Percentiles rank a stretch among this genome's conserved stretches.
Evolutionary conservation across 306 rosid species (phyloP).

Genomic region (Begonia loranthoides): DNA sequence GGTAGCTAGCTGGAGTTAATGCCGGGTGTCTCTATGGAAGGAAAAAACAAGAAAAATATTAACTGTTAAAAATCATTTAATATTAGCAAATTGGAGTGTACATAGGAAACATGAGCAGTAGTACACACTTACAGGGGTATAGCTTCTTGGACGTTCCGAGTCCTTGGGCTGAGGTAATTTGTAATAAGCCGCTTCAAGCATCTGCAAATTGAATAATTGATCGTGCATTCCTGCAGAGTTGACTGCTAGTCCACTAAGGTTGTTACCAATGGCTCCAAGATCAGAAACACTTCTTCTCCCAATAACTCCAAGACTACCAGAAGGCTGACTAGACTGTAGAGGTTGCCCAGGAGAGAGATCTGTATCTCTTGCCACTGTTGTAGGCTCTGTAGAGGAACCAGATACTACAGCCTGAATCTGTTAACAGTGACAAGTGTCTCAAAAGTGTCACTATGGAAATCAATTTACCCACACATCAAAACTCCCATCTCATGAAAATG

Average conservation of each 20-base stretch:
- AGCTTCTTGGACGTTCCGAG: conserved; percentile 82
- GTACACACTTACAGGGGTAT: conserved; percentile 53
- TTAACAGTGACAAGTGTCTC: conserved; percentile 1
- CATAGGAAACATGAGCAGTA: conserved; percentile 5
- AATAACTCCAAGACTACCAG: conserved; percentile 79
- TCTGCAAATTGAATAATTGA: conserved; percentile 57
- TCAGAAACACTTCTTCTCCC: conserved; percentile 92
- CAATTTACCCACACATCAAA: no score
- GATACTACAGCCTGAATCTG: conserved; percentile 58
- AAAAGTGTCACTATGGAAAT: no score
- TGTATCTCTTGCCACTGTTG: conserved; percentile 52
- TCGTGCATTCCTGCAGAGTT: conserved; percentile 64
- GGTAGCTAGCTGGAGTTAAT: conserved; percentile 70
- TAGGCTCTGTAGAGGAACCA: conserved; percentile 54
- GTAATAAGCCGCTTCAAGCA: conserved; percentile 76
- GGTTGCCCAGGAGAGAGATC: conserved; percentile 93
- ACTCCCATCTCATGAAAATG: no score
- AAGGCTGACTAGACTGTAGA: conserved; percentile 59
- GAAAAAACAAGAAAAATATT: conserved; percentile 7
- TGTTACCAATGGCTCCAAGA: conserved; percentile 85
- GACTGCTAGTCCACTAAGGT: conserved; percentile 37
- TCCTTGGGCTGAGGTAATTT: conserved; percentile 84
- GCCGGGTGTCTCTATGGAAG: conserved; percentile 62
- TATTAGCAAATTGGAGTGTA: not conserved
- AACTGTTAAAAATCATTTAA: not conserved